Percentiles rank a stretch among this genome's conserved stretches.
Conservation (phyloP, 371 early-diverging fungal species). For the Basidiobolus meristosporus region DNA sequence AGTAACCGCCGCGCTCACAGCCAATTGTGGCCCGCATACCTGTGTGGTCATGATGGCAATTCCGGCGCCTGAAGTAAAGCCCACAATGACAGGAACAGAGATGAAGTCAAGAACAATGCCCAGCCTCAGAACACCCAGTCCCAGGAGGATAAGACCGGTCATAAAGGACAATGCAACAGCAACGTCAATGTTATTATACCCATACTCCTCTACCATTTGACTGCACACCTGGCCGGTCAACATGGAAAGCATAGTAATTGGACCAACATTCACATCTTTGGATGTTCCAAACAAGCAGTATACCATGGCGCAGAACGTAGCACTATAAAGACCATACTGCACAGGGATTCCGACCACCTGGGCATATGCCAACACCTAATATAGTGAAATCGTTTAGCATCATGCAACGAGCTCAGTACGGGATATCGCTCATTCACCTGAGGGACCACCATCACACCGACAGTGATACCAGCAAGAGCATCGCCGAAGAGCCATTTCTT, state of each 20-base stretch:
- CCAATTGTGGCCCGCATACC: too few relatives aligned
- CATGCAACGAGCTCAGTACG: too few relatives aligned
- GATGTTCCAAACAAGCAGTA: conserved; percentile 69
- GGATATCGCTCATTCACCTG: conserved; percentile 21
- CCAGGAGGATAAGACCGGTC: conserved; percentile 30
- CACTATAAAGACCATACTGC: conserved; percentile 75
- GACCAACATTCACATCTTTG: conserved; percentile 73
- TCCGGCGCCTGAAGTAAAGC: conserved; percentile 54
- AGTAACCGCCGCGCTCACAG: too few relatives aligned
- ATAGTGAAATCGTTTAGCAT: too few relatives aligned
- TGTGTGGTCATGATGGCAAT: conserved; percentile 57
- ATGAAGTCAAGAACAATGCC: conserved; percentile 83
- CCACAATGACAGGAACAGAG: conserved; percentile 53
- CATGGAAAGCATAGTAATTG: conserved; percentile 68
- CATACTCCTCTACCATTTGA: too few relatives aligned
- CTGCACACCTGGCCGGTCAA: conserved; percentile 27
- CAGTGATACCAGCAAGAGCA: conserved; percentile 64
- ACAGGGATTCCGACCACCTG: conserved; percentile 63
- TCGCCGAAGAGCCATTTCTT: conserved; percentile 56
- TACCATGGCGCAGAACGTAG: conserved; percentile 55
- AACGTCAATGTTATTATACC: neutral
- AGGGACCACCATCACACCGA: conserved; percentile 67
- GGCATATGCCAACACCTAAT: conserved; percentile 41
- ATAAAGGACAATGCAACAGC: neutral
- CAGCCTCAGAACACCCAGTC: conserved; percentile 54